A percentile compares a stretch with the other conserved stretches of the same genome.
These are phyloP conservation scores for Leishmania tarentolae DNA, from an alignment of 208 protist species.

Conservation along the genomic window DNA sequence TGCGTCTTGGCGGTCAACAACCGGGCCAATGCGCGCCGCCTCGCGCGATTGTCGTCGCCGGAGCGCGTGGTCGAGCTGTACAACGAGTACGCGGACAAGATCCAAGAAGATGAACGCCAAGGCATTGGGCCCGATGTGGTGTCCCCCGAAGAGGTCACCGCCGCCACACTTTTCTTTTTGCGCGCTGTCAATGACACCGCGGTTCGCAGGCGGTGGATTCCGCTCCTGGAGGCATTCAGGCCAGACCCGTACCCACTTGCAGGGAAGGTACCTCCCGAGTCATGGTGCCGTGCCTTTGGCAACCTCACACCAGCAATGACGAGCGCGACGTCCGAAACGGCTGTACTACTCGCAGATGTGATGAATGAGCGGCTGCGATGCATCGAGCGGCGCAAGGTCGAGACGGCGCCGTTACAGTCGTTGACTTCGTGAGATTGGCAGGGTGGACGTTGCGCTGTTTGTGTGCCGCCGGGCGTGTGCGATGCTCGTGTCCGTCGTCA, in stretches of 20 bases:
- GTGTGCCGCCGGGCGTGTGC: neutral
- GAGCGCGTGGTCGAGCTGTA: constrained; percentile 50
- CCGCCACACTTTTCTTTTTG: constrained; percentile 67
- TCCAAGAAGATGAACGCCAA: constrained; percentile 9
- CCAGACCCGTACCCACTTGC: constrained; percentile 45
- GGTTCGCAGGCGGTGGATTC: constrained; percentile 36
- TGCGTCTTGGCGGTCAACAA: constrained; percentile 66
- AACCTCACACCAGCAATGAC: neutral
- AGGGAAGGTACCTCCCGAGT: constrained; percentile 28
- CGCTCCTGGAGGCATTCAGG: constrained; percentile 28
- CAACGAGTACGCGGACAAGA: constrained; percentile 39
- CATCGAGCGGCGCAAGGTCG: constrained; percentile 10
- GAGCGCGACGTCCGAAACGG: constrained; percentile 21
- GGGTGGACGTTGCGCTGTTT: neutral
- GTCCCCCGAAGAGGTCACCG: constrained; percentile 43
- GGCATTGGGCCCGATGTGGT: constrained; percentile 28
- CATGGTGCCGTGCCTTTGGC: constrained; percentile 65
- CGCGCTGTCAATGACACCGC: constrained; percentile 55
- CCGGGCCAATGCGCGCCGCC: constrained; percentile 43
- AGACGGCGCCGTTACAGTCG: neutral
- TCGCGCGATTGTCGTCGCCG: constrained; percentile 37
- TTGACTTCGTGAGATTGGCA: neutral
- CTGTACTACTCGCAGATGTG: constrained; percentile 33
- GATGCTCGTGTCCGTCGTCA: neutral
- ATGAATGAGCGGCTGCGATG: constrained; percentile 43